These are phyloP conservation scores for Salvia sclarea DNA, from an alignment of 305 asterid species.

Conservation along the genomic window DNA sequence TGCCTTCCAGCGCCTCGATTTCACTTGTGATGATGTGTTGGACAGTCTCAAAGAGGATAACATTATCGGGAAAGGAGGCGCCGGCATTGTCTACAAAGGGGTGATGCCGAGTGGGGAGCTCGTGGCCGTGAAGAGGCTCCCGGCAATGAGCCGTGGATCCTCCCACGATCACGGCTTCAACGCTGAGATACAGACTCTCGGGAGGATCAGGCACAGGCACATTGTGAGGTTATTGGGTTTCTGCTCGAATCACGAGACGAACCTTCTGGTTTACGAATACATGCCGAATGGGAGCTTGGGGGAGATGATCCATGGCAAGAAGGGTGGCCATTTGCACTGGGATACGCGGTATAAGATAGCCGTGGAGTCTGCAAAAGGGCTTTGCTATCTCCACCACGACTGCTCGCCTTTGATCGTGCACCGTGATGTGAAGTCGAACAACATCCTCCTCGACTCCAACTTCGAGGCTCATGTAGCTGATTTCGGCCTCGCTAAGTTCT, in stretches of 20 bases:
- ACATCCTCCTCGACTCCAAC: constrained; percentile 73
- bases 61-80: constrained; percentile 95
- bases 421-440: constrained; percentile 90
- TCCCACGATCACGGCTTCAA: constrained; percentile 94
- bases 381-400: constrained; percentile 93
- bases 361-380: constrained; percentile 88
- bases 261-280: constrained; percentile 81
- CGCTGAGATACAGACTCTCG: constrained; percentile 91
- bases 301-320: constrained; percentile 88
- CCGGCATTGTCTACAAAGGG: constrained; percentile 90
- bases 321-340: constrained; percentile 91
- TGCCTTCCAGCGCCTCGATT: constrained; percentile 88
- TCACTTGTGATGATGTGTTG: constrained; percentile 79
- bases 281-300: constrained; percentile 97
- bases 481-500: constrained; percentile 93
- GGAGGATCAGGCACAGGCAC: constrained; percentile 88
- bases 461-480: constrained; percentile 97
- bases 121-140: constrained; percentile 82
- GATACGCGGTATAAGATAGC: constrained; percentile 83
- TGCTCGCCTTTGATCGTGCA: constrained; percentile 91
- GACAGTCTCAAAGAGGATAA: constrained; percentile 83
- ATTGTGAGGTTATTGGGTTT: constrained; percentile 82
- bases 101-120: constrained; percentile 65
- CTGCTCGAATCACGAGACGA: constrained; percentile 87
- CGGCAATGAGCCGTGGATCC: constrained; percentile 77